Evolutionary conservation across 345 rosid species (phyloP).

Genomic region (Psidium guajava): DNA sequence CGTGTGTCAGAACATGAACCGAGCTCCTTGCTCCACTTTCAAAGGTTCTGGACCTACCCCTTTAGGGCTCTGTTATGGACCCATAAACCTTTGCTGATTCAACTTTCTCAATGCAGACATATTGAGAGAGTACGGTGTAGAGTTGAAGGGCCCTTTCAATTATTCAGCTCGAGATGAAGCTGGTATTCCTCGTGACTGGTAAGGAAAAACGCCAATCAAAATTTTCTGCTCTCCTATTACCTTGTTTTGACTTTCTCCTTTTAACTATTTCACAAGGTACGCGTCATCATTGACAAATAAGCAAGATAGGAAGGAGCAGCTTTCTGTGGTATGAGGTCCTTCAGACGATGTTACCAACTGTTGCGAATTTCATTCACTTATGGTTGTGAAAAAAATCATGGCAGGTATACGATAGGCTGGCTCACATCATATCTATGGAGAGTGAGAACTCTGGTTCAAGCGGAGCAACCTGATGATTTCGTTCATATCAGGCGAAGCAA

Average conservation of each 20-base stretch:
- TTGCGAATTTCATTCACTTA: neutral
- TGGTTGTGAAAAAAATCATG: neutral
- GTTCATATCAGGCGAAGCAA: neutral
- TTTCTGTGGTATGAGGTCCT: conserved; percentile 40
- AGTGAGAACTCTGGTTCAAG: conserved; percentile 53
- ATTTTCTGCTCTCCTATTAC: neutral
- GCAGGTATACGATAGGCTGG: conserved; percentile 79
- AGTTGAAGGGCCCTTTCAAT: conserved; percentile 91
- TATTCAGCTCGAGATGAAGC: conserved; percentile 81
- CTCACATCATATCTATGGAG: conserved; percentile 71
- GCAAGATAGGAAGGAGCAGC: conserved; percentile 25
- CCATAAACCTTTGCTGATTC: neutral
- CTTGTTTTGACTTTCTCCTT: neutral
- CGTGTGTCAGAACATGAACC: conserved; percentile 53
- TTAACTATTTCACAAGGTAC: conserved; percentile 39
- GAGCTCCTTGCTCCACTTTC: conserved; percentile 69
- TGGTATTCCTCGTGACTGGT: conserved; percentile 93
- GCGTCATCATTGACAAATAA: conserved; percentile 27
- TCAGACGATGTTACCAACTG: neutral
- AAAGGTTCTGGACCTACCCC: conserved; percentile 33
- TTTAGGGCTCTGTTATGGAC: neutral
- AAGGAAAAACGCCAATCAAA: neutral
- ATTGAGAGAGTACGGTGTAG: conserved; percentile 64
- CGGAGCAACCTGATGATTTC: neutral
- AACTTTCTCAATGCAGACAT: conserved; percentile 21